These are phyloP conservation scores for Ochromonas danica DNA, from an alignment of 108 stramenopile genomes.

Conservation along the genomic window DNA sequence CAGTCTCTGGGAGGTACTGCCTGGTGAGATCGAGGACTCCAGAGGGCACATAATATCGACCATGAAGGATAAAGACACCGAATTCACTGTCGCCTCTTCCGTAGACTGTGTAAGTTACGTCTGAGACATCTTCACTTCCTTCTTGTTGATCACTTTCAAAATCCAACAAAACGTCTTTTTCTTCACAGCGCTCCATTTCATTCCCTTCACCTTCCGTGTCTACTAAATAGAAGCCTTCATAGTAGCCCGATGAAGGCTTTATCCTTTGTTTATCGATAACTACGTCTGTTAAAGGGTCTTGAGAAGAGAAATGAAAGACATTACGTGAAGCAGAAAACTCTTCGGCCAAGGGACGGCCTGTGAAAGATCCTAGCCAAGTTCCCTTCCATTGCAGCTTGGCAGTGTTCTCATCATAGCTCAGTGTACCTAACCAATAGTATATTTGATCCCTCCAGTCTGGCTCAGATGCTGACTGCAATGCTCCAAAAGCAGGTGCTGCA, in stretches of 20 bases:
- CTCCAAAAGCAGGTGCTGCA: no score
- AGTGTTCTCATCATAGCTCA: neutral
- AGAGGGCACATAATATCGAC: neutral
- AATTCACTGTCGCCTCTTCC: slow-evolving; percentile 23
- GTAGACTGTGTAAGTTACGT: neutral
- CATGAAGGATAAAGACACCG: slow-evolving; percentile 6
- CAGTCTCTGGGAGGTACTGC: neutral
- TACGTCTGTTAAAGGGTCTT: neutral
- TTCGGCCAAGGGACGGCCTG: neutral
- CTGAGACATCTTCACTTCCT: neutral
- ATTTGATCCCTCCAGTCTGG: slow-evolving; percentile 23
- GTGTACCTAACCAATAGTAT: slow-evolving; percentile 9
- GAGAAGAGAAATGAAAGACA: neutral
- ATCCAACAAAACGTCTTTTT: neutral
- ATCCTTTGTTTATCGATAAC: neutral
- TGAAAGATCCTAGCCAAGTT: slow-evolving; percentile 8
- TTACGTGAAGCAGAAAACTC: neutral
- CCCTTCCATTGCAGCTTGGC: neutral
- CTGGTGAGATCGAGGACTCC: neutral
- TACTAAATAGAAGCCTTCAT: neutral
- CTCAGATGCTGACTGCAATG: neutral
- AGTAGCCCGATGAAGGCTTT: neutral
- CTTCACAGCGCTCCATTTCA: neutral
- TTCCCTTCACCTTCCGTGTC: neutral
- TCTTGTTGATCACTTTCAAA: neutral